Evolutionary conservation across 176 grass and related monocot species (phyloP).

Genomic region (Raddia distichophylla): DNA sequence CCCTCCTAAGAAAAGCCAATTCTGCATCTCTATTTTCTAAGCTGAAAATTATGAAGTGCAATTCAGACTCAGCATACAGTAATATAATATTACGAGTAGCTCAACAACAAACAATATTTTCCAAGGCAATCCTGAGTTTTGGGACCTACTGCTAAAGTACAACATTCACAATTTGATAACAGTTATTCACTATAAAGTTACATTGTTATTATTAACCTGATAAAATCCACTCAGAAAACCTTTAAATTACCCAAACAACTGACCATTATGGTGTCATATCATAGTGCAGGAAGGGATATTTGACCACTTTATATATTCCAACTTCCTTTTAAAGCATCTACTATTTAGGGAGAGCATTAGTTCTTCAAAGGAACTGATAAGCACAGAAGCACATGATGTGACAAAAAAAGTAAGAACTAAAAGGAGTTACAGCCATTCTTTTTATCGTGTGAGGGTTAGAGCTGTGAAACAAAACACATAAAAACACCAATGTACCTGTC

Average conservation of each 20-base stretch:
- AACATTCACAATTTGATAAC: not conserved
- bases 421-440: slow-evolving; percentile 13
- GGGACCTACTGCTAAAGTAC: not conserved
- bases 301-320: slow-evolving; percentile 19
- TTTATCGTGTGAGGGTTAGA: not conserved
- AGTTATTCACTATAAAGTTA: not conserved
- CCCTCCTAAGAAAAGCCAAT: not conserved
- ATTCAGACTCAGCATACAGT: not conserved
- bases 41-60: not conserved
- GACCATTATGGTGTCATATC: not conserved
- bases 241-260: not conserved
- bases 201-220: not conserved
- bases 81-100: not conserved
- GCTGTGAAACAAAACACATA: not conserved
- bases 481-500: not conserved
- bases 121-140: not conserved
- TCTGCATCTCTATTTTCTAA: not conserved
- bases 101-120: not conserved
- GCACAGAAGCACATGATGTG: not conserved
- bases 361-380: slow-evolving; percentile 1
- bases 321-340: slow-evolving; percentile 2
- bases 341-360: not conserved
- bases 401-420: not conserved
- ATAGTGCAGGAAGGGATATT: not conserved
- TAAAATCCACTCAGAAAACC: not conserved